These are phyloP conservation scores for Hemisphaericaspora nanyangensis DNA, from an alignment of 805 yeast species.

Conservation along the genomic window DNA sequence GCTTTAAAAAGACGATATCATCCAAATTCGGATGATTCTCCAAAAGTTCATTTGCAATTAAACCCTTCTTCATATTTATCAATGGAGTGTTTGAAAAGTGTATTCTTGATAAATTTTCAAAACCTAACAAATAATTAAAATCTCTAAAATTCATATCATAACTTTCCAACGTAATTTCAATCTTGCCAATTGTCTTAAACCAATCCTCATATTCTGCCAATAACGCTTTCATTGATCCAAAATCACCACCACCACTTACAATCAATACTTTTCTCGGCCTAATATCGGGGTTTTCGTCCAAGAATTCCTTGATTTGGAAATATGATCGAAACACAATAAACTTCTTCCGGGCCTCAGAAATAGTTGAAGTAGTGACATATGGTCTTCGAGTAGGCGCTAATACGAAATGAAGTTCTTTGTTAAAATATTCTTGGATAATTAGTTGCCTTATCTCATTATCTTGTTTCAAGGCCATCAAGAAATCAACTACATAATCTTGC, in stretches of 20 bases:
- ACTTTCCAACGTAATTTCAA: constrained; percentile 29
- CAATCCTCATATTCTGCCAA: constrained; percentile 17
- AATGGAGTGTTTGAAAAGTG: constrained; percentile 26
- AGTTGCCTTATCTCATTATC: constrained; percentile 14
- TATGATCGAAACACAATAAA: constrained; percentile 19
- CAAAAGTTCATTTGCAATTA: constrained; percentile 4
- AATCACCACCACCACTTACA: constrained; percentile 31
- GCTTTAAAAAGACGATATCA: constrained; percentile 32
- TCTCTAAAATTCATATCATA: constrained; percentile 17
- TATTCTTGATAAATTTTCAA: constrained; percentile 24
- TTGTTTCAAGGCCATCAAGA: constrained; percentile 15
- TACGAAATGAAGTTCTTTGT: constrained; percentile 30
- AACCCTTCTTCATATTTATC: constrained; percentile 5
- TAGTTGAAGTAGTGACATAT: constrained; percentile 9
- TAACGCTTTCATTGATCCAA: constrained; percentile 21
- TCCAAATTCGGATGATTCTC: constrained; percentile 13
- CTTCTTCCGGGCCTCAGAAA: constrained; percentile 1
- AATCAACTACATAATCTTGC: constrained; percentile 18
- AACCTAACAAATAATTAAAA: constrained; percentile 18
- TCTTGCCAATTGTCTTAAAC: constrained; percentile 10
- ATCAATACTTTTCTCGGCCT: constrained; percentile 25
- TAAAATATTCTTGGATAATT: constrained; percentile 23
- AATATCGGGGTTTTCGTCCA: constrained; percentile 20
- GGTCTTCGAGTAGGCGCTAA: constrained; percentile 20
- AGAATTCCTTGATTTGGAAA: constrained; percentile 30